Evolutionary conservation across 176 grass and related monocot species (phyloP).

Genomic region (Poa annua): DNA sequence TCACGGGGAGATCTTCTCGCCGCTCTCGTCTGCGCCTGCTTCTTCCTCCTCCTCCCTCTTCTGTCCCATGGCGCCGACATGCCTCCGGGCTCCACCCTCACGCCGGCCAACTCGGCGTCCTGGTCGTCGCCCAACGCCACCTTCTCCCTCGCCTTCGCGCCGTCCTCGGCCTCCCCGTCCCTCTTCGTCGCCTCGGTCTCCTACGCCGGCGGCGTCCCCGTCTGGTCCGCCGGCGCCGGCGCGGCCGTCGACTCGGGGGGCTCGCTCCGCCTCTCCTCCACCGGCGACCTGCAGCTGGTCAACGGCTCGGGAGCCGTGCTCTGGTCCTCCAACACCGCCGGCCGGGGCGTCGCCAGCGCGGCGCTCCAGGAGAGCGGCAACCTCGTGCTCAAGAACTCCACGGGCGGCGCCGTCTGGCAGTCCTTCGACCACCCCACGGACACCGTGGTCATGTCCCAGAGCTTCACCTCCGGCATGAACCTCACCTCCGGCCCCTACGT

Average conservation of each 20-base stretch:
- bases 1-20: constrained; percentile 2
- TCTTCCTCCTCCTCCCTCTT: constrained; percentile 46
- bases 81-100: constrained; percentile 64
- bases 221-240: constrained; percentile 60
- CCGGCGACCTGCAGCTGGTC: constrained; percentile 73
- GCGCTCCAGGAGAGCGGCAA: constrained; percentile 59
- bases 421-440: constrained; percentile 78
- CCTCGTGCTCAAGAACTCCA: constrained; percentile 62
- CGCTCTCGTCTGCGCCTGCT: not conserved
- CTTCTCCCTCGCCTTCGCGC: constrained; percentile 72
- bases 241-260: constrained; percentile 60
- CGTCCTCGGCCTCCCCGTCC: constrained; percentile 52
- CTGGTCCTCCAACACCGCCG: constrained; percentile 67
- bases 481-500: constrained; percentile 55
- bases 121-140: constrained; percentile 60
- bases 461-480: constrained; percentile 50
- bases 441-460: constrained; percentile 77
- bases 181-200: constrained; percentile 70
- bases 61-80: constrained; percentile 51
- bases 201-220: constrained; percentile 58
- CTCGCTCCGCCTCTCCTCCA: constrained; percentile 61
- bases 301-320: constrained; percentile 72
- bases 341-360: constrained; percentile 49
- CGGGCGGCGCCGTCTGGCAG: constrained; percentile 53
- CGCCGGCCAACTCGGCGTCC: constrained; percentile 41